Percentiles rank a stretch among this genome's conserved stretches.
Conservation (phyloP, 2,329 filamentous ascomycete genomes). For the Rutstroemia sp. region DNA sequence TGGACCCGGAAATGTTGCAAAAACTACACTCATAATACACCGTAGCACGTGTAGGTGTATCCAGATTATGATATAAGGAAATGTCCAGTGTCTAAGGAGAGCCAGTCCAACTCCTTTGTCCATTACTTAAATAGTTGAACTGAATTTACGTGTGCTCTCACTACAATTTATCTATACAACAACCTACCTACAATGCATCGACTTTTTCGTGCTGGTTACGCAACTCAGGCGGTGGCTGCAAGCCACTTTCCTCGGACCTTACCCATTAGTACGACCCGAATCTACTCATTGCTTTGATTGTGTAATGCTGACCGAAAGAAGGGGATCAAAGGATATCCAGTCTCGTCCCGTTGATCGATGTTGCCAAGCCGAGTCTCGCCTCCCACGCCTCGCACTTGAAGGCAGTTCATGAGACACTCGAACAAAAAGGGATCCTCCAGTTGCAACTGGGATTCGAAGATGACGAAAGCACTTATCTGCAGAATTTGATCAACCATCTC, state of each 20-base stretch:
- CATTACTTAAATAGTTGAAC: neutral
- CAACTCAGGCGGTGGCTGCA: neutral
- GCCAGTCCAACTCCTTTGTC: neutral
- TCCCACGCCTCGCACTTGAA: neutral
- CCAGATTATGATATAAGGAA: neutral
- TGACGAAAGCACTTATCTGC: slow-evolving; percentile 18
- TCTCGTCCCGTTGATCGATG: neutral
- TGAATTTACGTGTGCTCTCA: neutral
- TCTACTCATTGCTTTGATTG: neutral
- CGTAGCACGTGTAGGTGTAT: neutral
- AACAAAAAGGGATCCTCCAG: slow-evolving; percentile 16
- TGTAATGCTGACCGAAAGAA: neutral
- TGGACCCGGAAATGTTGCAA: too few relatives aligned
- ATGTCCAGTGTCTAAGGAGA: neutral
- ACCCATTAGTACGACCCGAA: neutral
- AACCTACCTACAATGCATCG: neutral
- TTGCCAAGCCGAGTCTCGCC: neutral
- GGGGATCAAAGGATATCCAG: neutral
- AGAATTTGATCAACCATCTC: slow-evolving; percentile 14
- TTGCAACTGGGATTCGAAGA: slow-evolving; percentile 18
- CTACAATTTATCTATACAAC: neutral
- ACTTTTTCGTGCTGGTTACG: neutral
- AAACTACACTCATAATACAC: too few relatives aligned
- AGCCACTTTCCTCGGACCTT: neutral
- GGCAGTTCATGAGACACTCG: slow-evolving; percentile 12